phyloP scores from a whole-genome alignment of 306 rosid species.

The Castanea mollissima region DNA sequence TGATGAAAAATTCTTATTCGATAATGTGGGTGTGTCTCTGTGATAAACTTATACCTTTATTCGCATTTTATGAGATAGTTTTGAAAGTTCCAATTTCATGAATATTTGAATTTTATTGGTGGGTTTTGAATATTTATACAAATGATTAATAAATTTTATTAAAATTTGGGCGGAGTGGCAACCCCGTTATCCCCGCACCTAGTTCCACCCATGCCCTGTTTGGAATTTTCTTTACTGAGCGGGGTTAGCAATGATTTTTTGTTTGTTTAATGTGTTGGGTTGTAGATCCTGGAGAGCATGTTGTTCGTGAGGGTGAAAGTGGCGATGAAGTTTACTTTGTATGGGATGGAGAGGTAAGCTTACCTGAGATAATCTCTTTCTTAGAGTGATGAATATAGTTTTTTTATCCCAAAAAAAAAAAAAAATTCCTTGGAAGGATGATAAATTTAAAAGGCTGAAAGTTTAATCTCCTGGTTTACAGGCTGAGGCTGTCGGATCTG shows the following conservation, averaged over 20 bases:
- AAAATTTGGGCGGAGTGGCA: no score
- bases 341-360: conserved; percentile 89
- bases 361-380: neutral
- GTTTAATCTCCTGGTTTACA: conserved; percentile 42
- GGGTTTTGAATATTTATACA: no score
- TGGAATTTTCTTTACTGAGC: neutral
- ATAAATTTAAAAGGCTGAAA: neutral
- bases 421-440: neutral
- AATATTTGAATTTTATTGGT: no score
- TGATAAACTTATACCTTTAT: no score
- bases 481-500: conserved; percentile 75
- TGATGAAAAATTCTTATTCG: no score
- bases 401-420: no score
- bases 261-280: conserved; percentile 8
- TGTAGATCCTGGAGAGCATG: conserved; percentile 60
- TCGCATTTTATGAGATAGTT: no score
- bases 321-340: conserved; percentile 86
- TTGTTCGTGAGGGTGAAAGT: conserved; percentile 76
- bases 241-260: neutral
- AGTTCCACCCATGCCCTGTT: neutral
- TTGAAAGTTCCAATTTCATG: no score
- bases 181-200: no score
- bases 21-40: no score
- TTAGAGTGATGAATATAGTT: neutral
- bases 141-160: no score